Evolutionary conservation across 2,329 filamentous ascomycete genomes (phyloP), one percentile per base, ranked within the genome.

Genomic region (Alternaria panax): DNA sequence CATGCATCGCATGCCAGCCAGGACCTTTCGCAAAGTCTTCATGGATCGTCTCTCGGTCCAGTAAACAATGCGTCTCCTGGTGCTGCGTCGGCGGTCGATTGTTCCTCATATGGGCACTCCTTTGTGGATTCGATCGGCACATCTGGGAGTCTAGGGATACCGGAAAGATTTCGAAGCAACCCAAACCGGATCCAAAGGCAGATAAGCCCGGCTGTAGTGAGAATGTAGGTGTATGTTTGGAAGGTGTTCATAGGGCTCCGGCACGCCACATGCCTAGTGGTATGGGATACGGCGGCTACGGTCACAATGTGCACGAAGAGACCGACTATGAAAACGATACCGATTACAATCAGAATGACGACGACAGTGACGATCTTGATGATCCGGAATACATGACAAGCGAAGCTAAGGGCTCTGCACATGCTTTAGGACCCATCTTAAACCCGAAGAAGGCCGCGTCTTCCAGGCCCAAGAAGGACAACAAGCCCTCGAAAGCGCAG

Each of bases 41-140:
- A 3, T 38, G 18, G n/a, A 38, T 57, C 20, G 47, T 27, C 14
- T 42, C 64, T 9, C 18, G 54, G 4, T 57, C 30, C 5, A 50
- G 55, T 5, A 65, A 51, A 9, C 55, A 66, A 7, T 8, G 25
- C 18, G 40, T 71, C 7, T 58, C 60, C 11, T 79, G 76, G 78
- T 79, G 78, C 62, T 80, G 78, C 57, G 64, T 66, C 24, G 48
- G 61, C 5, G 75, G 74, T 16, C 68, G 74, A 7, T 25, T 78
- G 11, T 70, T 76, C 51, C 30, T 76, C 16, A 72, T 79, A 41
- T 81, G 77, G 77, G 60, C 71, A 5, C 53, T 80, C 2, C 70
- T 81, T 7, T 79, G 73, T 47, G 74, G 73, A 16, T 77, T 76
- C 42, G 79, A 81, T 57, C 51, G 67, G n/a, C 56, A 68, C 25